These are phyloP conservation scores for Eucalyptus leucophloia DNA, from an alignment of 345 rosid species.

Conservation along the genomic window DNA sequence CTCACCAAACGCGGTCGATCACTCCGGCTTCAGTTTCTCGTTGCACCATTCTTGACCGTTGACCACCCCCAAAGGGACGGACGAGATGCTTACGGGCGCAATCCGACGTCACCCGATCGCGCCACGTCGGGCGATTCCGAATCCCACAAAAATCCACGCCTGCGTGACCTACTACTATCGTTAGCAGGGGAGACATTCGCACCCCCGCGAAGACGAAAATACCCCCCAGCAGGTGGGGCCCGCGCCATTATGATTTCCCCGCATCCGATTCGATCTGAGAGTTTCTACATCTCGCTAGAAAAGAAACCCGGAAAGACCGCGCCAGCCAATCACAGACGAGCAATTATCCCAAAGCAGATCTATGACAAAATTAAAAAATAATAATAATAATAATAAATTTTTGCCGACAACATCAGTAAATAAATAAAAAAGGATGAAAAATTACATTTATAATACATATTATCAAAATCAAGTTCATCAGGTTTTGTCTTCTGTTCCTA, in stretches of 20 bases:
- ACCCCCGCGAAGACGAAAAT: not conserved
- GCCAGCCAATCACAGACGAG: not conserved
- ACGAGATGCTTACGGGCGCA: not conserved
- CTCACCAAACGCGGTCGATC: not conserved
- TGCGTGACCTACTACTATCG: rapidly evolving
- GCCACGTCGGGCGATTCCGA: not conserved
- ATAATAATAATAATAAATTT: not conserved
- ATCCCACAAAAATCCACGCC: not conserved
- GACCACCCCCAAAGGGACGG: not conserved
- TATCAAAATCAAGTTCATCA: not conserved
- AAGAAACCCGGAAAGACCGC: not conserved
- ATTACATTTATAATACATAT: not conserved
- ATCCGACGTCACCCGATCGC: not conserved
- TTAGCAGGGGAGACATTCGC: not conserved
- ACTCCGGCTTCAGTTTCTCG: not conserved
- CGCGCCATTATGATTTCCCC: not conserved
- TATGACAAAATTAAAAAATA: not conserved
- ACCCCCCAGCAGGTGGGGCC: not conserved
- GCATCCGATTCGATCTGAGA: not conserved
- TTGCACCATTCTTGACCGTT: not conserved
- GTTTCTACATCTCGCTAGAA: not conserved
- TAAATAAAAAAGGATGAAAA: not conserved
- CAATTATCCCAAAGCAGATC: not conserved
- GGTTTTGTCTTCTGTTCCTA: not conserved
- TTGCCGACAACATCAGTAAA: not conserved